A percentile compares a stretch with the other conserved stretches of the same genome.
phyloP scores from a whole-genome alignment of 225 moss, liverwort and hornwort species.

The Takakia lepidozioides region DNA sequence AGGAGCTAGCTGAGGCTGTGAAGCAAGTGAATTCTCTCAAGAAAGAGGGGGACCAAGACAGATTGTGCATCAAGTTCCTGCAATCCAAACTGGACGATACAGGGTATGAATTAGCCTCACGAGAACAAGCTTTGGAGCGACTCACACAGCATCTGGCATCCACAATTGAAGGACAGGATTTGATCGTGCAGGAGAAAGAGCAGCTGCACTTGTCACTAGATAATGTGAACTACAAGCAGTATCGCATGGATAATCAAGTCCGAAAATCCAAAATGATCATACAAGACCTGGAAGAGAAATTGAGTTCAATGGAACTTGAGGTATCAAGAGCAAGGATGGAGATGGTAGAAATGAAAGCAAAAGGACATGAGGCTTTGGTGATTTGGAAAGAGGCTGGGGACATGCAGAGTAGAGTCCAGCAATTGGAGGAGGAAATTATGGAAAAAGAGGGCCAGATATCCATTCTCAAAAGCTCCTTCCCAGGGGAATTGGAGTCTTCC shows the following conservation, averaged over 20 bases:
- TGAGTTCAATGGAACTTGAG: slow-evolving; percentile 24
- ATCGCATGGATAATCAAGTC: slow-evolving; percentile 37
- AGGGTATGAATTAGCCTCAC: slow-evolving; percentile 27
- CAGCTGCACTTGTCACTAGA: slow-evolving; percentile 24
- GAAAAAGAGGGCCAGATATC: slow-evolving; percentile 48
- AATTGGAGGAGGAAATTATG: slow-evolving; percentile 46
- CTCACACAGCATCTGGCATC: slow-evolving; percentile 23
- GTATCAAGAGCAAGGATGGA: slow-evolving; percentile 12
- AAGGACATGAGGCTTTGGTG: slow-evolving; percentile 12
- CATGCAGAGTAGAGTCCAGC: slow-evolving; percentile 24
- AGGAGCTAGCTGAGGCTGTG: no score
- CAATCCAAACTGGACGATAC: slow-evolving; percentile 24
- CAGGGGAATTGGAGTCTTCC: no score
- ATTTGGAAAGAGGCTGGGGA: slow-evolving; percentile 20
- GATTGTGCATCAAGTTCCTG: slow-evolving; percentile 17
- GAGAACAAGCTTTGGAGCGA: slow-evolving; percentile 40
- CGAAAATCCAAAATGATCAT: slow-evolving; percentile 31
- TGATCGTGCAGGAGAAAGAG: slow-evolving; percentile 33
- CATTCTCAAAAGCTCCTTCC: slow-evolving; percentile 33
- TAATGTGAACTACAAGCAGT: slow-evolving; percentile 33
- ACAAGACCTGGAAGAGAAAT: slow-evolving; percentile 32
- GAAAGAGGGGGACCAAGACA: no score
- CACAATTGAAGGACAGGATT: slow-evolving; percentile 38
- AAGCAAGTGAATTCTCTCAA: no score
- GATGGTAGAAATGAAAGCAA: slow-evolving; percentile 18